Conservation (phyloP, 1,284 basidiomycete genomes). For the Ustilago cynodontis region DNA sequence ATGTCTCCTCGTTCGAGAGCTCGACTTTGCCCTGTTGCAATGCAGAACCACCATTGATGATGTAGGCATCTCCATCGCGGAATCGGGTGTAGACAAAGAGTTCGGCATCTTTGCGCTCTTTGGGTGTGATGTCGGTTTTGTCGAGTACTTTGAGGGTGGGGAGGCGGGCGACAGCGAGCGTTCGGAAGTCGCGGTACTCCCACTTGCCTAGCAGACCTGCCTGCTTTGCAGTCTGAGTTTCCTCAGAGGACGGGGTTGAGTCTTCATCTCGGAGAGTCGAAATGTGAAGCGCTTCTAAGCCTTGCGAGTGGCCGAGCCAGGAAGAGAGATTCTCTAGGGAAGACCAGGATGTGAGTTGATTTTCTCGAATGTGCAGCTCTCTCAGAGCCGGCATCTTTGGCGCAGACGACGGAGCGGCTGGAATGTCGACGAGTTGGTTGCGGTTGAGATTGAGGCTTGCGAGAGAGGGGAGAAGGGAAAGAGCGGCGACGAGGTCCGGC, state of each 20-base stretch:
- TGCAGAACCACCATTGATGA: slow-evolving; percentile 18
- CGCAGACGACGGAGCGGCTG: slow-evolving; percentile 67
- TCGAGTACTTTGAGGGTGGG: slow-evolving; percentile 78
- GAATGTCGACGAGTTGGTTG: slow-evolving; percentile 76
- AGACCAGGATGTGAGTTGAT: slow-evolving; percentile 77
- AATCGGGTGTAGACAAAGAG: slow-evolving; percentile 72
- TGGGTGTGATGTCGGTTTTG: slow-evolving; percentile 77
- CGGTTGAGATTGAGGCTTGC: slow-evolving; percentile 78
- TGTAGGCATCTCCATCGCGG: slow-evolving; percentile 27
- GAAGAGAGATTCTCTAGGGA: slow-evolving; percentile 78
- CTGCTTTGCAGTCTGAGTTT: background rate
- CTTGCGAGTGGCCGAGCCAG: slow-evolving; percentile 76
- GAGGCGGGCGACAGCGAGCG: slow-evolving; percentile 80
- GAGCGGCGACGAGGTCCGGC: slow-evolving; percentile 73
- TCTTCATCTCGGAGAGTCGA: slow-evolving; percentile 13
- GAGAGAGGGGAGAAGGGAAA: slow-evolving; percentile 75
- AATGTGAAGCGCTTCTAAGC: slow-evolving; percentile 26
- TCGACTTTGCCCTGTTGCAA: background rate
- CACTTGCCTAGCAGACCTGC: slow-evolving; percentile 33
- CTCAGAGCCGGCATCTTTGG: slow-evolving; percentile 71
- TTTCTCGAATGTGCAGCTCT: slow-evolving; percentile 78
- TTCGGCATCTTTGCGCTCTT: slow-evolving; percentile 87
- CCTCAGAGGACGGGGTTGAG: background rate
- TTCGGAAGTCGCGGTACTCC: slow-evolving; percentile 73
- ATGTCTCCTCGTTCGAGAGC: slow-evolving; percentile 14